Evolutionary conservation across 768 basidiomycete genomes (phyloP).

Genomic region (Panus rudis): DNA sequence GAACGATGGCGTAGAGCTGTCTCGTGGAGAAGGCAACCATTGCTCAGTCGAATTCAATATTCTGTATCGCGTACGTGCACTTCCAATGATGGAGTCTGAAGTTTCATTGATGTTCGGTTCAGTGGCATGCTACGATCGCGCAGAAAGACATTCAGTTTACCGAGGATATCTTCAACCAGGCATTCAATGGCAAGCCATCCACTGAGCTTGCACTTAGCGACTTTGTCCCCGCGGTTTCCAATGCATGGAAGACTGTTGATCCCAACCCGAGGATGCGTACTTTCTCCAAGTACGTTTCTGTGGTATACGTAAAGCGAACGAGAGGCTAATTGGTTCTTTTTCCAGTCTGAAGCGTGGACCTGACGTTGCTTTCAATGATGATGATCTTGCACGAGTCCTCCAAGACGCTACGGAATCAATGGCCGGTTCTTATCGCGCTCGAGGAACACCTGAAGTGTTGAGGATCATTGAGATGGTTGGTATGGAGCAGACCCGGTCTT

Average conservation of each 20-base stretch:
- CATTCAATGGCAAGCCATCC: slow-evolving; percentile 21
- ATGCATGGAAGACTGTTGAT: slow-evolving; percentile 13
- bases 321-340: too few species aligned
- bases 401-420: slow-evolving; percentile 38
- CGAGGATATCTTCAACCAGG: slow-evolving; percentile 21
- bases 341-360: slow-evolving; percentile 25
- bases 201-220: slow-evolving; percentile 16
- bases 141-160: slow-evolving; percentile 26
- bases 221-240: slow-evolving; percentile 14
- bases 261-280: slow-evolving; percentile 21
- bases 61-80: slow-evolving; percentile 30
- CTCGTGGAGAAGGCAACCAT: slow-evolving; percentile 64
- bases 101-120: too few species aligned
- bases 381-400: slow-evolving; percentile 33
- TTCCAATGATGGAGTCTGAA: too few species aligned
- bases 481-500: slow-evolving; percentile 44
- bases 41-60: slow-evolving; percentile 72
- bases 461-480: slow-evolving; percentile 50
- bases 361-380: slow-evolving; percentile 47
- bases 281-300: slow-evolving; percentile 16
- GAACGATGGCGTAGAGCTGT: slow-evolving; percentile 10
- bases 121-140: slow-evolving; percentile 30
- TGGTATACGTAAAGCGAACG: too few species aligned
- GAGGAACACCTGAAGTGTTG: slow-evolving; percentile 39
- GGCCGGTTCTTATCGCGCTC: slow-evolving; percentile 42